These are phyloP conservation scores for Trichoderma sp. DNA, from an alignment of 2,329 filamentous ascomycete genomes.

Conservation along the genomic window DNA sequence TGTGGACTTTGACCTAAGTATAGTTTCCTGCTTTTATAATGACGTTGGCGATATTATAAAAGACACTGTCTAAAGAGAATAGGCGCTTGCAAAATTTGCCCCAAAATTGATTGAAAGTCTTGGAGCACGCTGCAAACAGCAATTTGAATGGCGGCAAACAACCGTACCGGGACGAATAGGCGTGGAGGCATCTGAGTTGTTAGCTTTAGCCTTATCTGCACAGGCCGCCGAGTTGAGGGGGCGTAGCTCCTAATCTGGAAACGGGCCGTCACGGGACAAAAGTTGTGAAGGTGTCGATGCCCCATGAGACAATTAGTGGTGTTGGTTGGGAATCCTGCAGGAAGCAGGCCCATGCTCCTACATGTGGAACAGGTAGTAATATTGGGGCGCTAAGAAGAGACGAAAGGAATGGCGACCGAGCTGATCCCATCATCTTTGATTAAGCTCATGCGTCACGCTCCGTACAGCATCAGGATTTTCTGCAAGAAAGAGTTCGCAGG, in stretches of 20 bases:
- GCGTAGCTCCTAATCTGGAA: conserved; percentile 14
- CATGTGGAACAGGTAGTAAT: conserved; percentile 19
- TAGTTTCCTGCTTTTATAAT: not conserved
- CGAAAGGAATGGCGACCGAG: not conserved
- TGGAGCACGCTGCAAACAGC: not conserved
- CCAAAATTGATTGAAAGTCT: not conserved
- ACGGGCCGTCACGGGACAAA: conserved; percentile 21
- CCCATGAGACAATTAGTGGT: conserved; percentile 16
- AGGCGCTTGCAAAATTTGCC: not conserved
- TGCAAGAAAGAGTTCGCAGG: conserved; percentile 24
- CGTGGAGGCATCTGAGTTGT: not conserved
- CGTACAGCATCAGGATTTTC: not conserved
- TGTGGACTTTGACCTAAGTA: not conserved
- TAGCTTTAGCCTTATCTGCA: not conserved
- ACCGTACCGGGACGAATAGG: not conserved
- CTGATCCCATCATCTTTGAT: not conserved
- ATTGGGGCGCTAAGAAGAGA: conserved; percentile 5
- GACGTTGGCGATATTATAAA: not conserved
- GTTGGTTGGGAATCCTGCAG: conserved; percentile 22
- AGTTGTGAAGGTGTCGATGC: conserved; percentile 7
- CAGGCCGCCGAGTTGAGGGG: not conserved
- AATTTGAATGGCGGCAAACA: conserved; percentile 8
- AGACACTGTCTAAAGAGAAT: not conserved
- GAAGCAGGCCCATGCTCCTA: conserved; percentile 20
- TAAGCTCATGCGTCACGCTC: conserved; percentile 1